phyloP scores from a whole-genome alignment of 2,329 filamentous ascomycete species.

The Fusarium nematophilum region DNA sequence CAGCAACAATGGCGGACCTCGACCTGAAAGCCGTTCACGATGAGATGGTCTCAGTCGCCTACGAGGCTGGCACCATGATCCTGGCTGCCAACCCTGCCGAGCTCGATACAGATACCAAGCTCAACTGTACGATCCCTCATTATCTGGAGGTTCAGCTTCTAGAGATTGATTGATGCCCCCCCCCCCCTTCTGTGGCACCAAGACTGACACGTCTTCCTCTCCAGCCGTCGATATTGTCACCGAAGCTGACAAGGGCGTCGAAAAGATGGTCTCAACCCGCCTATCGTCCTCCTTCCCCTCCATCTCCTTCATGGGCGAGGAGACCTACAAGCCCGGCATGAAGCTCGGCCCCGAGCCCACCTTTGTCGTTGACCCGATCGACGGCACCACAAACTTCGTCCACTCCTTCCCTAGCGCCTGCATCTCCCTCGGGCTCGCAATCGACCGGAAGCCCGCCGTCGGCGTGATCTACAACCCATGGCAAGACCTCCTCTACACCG shows the following conservation, averaged over 20 bases:
- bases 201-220: slow-evolving; percentile 4
- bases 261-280: slow-evolving; percentile 67
- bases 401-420: slow-evolving; percentile 80
- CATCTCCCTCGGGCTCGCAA: slow-evolving; percentile 79
- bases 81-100: slow-evolving; percentile 69
- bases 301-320: slow-evolving; percentile 78
- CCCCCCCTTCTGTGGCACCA: too few species aligned
- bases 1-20: slow-evolving; percentile 62
- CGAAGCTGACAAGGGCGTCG: slow-evolving; percentile 74
- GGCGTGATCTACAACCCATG: slow-evolving; percentile 87
- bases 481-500: slow-evolving; percentile 75
- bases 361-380: slow-evolving; percentile 85
- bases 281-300: slow-evolving; percentile 65
- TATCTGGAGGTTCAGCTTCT: too few species aligned
- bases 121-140: slow-evolving; percentile 69
- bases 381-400: slow-evolving; percentile 84
- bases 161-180: too few species aligned
- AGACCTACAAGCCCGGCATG: slow-evolving; percentile 77
- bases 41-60: slow-evolving; percentile 68
- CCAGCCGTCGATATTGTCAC: slow-evolving; percentile 76
- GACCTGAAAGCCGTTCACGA: slow-evolving; percentile 72
- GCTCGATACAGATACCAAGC: slow-evolving; percentile 69
- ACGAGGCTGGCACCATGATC: slow-evolving; percentile 74
- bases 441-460: slow-evolving; percentile 70
- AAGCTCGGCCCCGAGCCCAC: slow-evolving; percentile 74